Evolutionary conservation across 441 rosid genomes (phyloP), one percentile per base, ranked within the genome.

Genomic region (Daphne laureola): DNA sequence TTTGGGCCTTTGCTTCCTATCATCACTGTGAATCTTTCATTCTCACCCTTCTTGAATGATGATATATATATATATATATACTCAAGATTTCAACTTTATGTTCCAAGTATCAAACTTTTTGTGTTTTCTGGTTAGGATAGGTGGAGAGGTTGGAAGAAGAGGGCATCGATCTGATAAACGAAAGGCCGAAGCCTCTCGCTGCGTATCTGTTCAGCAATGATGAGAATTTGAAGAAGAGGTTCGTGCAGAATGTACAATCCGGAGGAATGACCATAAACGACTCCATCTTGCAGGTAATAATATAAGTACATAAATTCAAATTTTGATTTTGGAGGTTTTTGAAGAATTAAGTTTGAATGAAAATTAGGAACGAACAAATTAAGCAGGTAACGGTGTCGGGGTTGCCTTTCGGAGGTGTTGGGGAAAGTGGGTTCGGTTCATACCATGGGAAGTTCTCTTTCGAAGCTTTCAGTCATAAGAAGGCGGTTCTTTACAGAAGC

Each of bases 261-360:
- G 99, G 99, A 60, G 97, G 95, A 53, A 61, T 90, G 47, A 70
- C 75, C 43, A 60, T 94, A 64, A 94, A 94, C 41, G 99, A 94
- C 76, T 71, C 87, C 16, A 51, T 84, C 64, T 14, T 90, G 25
- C 99, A 94, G 53, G 96, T 94, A 65, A 64, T 23, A 52, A 25
- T 53, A 40, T 47, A 17, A 38, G n/a, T n/a, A n/a, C 46, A 2
- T 44, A 40, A 17, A 43, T 48, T 55, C 17, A 8, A 46, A 49
- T 11, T 25, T 25, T 45, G 46, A 25, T n/a, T n/a, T n/a, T n/a
- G n/a, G n/a, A n/a, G n/a, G n/a, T n/a, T n/a, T n/a, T n/a, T n/a
- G n/a, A n/a, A n/a, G n/a, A n/a, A n/a, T n/a, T n/a, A n/a, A n/a
- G n/a, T n/a, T n/a, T n/a, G n/a, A n/a, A n/a, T n/a, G n/a, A n/a